These are phyloP conservation scores for Thielaviopsis populi DNA, from an alignment of 2,329 filamentous ascomycete species.

Conservation along the genomic window DNA sequence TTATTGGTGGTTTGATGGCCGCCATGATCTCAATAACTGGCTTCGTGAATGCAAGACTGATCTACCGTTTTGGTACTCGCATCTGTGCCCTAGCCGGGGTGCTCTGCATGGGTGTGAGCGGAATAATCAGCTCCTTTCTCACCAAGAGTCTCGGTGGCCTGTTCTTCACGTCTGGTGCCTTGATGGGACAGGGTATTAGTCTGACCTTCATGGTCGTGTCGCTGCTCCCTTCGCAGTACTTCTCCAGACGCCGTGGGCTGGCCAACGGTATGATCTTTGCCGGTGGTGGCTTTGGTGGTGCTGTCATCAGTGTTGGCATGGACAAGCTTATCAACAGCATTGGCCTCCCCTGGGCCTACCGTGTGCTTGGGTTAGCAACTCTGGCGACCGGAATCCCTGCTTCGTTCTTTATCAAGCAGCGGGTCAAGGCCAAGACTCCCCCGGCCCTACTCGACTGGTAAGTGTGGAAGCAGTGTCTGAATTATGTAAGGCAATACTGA, in stretches of 20 bases:
- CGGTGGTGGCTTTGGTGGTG: conserved; percentile 41
- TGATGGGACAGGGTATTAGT: conserved; percentile 25
- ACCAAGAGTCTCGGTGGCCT: conserved; percentile 25
- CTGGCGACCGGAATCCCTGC: conserved; percentile 40
- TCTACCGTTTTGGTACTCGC: conserved; percentile 34
- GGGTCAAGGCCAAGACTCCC: conserved; percentile 25
- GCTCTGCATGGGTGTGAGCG: conserved; percentile 33
- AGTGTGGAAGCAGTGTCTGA: conserved; percentile 17
- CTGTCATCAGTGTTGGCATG: conserved; percentile 35
- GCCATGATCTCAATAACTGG: conserved; percentile 37
- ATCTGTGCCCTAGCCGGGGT: conserved; percentile 35
- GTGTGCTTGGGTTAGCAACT: conserved; percentile 37
- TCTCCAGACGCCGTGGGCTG: conserved; percentile 36
- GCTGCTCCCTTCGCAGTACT: conserved; percentile 38
- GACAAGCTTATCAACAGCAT: conserved; percentile 32
- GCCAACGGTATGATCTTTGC: conserved; percentile 41
- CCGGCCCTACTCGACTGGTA: conserved; percentile 36
- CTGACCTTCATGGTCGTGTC: conserved; percentile 33
- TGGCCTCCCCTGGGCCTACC: conserved; percentile 37
- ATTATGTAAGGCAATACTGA: conserved; percentile 8
- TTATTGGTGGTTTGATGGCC: conserved; percentile 39
- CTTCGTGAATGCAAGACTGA: conserved; percentile 36
- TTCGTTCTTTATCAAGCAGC: conserved; percentile 37
- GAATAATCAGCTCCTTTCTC: conserved; percentile 30
- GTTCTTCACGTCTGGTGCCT: conserved; percentile 24